These are phyloP conservation scores for Cytospora paraplurivora DNA, from an alignment of 2,329 filamentous ascomycete species.

Conservation along the genomic window DNA sequence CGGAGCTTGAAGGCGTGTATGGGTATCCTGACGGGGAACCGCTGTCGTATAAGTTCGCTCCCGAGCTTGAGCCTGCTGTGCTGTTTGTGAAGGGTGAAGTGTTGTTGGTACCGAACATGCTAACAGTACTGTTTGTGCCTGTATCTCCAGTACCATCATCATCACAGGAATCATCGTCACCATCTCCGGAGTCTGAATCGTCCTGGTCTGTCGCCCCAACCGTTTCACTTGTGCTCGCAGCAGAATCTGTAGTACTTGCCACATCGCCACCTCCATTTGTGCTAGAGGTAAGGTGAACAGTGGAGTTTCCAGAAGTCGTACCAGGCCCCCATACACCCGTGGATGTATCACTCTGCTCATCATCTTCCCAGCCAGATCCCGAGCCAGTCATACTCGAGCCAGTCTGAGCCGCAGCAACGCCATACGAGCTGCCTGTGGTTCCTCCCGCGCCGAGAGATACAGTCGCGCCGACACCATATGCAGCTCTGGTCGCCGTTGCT, in stretches of 20 bases:
- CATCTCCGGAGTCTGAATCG: neutral
- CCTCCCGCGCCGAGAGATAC: slow-evolving; percentile 8
- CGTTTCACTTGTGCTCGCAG: neutral
- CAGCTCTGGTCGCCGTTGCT: neutral
- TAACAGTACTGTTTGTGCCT: neutral
- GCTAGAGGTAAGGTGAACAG: neutral
- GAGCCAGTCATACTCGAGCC: neutral
- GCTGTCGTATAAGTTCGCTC: neutral
- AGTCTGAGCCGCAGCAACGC: neutral
- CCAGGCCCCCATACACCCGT: neutral
- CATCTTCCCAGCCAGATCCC: neutral
- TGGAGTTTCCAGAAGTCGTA: neutral
- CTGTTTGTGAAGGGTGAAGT: neutral
- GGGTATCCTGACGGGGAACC: neutral
- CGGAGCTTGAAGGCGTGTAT: neutral
- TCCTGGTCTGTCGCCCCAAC: neutral
- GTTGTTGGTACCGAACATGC: neutral
- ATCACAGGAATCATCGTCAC: neutral
- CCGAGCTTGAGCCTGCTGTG: neutral
- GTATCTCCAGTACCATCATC: neutral
- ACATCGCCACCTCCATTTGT: neutral
- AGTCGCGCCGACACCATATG: neutral
- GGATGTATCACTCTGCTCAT: neutral
- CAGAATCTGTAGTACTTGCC: neutral
- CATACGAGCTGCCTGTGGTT: neutral